Evolutionary conservation across 1,284 basidiomycete genomes (phyloP).

Genomic region (Heterobasidion occidentale): DNA sequence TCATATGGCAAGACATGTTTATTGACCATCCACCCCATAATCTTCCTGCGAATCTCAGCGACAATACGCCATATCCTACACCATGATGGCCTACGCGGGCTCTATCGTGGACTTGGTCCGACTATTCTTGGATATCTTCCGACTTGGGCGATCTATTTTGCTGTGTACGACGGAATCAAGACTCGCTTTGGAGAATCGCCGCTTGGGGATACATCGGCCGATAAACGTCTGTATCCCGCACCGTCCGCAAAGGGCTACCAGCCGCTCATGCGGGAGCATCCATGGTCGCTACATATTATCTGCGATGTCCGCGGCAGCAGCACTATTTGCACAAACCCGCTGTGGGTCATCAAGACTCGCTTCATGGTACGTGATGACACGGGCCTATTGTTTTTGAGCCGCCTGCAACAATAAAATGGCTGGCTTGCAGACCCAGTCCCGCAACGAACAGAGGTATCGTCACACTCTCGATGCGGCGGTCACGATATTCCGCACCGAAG

Average conservation of each 20-base stretch:
- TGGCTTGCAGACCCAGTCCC: conserved; percentile 61
- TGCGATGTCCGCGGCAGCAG: conserved; percentile 88
- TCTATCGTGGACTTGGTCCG: conserved; percentile 93
- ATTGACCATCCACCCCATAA: conserved; percentile 1
- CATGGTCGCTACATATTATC: conserved; percentile 84
- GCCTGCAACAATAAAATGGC: conserved; percentile 2
- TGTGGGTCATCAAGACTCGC: conserved; percentile 96
- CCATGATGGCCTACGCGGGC: conserved; percentile 75
- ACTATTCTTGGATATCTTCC: conserved; percentile 92
- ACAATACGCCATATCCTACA: conserved; percentile 66
- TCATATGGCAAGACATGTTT: conserved; percentile 1
- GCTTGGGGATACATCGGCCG: conserved; percentile 22
- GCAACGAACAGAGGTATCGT: conserved; percentile 68
- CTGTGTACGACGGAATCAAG: conserved; percentile 95
- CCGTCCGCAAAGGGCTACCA: conserved; percentile 78
- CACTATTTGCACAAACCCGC: conserved; percentile 85
- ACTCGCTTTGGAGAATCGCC: conserved; percentile 64
- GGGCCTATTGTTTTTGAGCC: not conserved
- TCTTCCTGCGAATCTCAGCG: conserved; percentile 30
- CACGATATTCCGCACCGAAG: conserved; percentile 84
- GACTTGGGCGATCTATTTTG: conserved; percentile 97
- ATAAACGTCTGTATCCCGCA: conserved; percentile 61
- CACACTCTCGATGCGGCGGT: conserved; percentile 84
- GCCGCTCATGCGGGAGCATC: conserved; percentile 65
- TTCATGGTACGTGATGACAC: conserved; percentile 72